Conservation (phyloP, 2,329 filamentous ascomycete genomes). For the Dryadomyces sulphureus region DNA sequence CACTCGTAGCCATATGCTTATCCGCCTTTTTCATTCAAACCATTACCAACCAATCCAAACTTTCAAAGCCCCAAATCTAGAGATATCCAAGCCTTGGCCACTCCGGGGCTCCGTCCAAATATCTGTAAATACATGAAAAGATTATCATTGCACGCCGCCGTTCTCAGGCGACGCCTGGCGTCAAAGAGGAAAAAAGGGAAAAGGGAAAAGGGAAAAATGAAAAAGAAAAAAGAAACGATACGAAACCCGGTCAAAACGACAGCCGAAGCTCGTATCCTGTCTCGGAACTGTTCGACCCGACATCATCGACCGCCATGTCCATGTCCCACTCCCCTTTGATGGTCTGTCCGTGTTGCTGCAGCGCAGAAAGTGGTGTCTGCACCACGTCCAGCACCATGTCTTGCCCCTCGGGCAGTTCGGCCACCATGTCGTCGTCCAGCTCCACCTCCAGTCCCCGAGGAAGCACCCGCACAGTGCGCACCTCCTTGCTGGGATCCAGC, state of each 20-base stretch:
- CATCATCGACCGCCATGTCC: slow-evolving; percentile 43
- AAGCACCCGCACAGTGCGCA: slow-evolving; percentile 57
- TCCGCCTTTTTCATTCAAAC: background rate
- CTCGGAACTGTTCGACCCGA: slow-evolving; percentile 16
- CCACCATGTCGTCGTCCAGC: slow-evolving; percentile 80
- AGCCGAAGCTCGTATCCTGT: slow-evolving; percentile 30
- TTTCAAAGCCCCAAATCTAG: background rate
- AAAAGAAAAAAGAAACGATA: background rate
- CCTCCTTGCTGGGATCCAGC: slow-evolving; percentile 57
- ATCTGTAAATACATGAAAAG: background rate
- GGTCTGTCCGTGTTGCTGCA: slow-evolving; percentile 13
- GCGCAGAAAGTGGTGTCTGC: slow-evolving; percentile 20
- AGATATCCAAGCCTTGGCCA: background rate
- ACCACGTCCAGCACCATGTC: slow-evolving; percentile 68
- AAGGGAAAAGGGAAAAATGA: background rate
- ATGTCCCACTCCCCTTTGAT: slow-evolving; percentile 34
- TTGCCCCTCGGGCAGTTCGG: slow-evolving; percentile 74
- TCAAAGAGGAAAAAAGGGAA: background rate
- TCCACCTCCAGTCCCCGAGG: slow-evolving; percentile 66
- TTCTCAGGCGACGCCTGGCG: background rate
- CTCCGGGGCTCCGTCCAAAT: background rate
- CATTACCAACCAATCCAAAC: background rate
- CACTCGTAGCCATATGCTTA: too few relatives aligned
- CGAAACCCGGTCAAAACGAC: slow-evolving; percentile 22
- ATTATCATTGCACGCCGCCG: background rate